These are phyloP conservation scores for Phaeophleospora eucalypticola DNA, from an alignment of 2,329 filamentous ascomycete genomes.

Conservation along the genomic window DNA sequence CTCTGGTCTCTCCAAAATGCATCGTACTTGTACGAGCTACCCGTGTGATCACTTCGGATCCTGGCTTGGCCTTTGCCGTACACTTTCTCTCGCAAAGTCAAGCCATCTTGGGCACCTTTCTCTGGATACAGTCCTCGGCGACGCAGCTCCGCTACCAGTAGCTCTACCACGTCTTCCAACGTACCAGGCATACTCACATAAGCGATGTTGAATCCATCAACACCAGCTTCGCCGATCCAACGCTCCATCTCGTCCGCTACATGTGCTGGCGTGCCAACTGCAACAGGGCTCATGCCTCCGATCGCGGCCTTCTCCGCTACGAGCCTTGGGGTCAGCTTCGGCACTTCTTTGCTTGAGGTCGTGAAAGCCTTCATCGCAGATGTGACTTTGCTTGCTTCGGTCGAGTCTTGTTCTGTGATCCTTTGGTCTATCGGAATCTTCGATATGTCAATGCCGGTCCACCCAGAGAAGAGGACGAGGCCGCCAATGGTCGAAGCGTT, in stretches of 20 bases:
- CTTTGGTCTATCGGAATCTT: constrained; percentile 51
- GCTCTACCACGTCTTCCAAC: constrained; percentile 50
- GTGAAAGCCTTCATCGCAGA: constrained; percentile 34
- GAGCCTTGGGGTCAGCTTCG: constrained; percentile 43
- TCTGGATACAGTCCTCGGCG: constrained; percentile 29
- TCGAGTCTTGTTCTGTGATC: constrained; percentile 52
- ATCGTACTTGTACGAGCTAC: constrained; percentile 58
- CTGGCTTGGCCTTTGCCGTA: constrained; percentile 57
- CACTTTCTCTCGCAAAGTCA: constrained; percentile 49
- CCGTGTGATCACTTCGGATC: constrained; percentile 56
- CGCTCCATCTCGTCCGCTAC: constrained; percentile 48
- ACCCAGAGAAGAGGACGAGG: constrained; percentile 67
- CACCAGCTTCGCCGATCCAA: constrained; percentile 43
- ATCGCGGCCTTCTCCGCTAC: constrained; percentile 47
- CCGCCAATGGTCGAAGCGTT: constrained; percentile 64
- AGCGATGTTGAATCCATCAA: constrained; percentile 42
- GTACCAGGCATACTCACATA: constrained; percentile 51
- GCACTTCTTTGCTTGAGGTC: constrained; percentile 43
- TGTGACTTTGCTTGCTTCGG: constrained; percentile 46
- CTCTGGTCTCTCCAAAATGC: constrained; percentile 54
- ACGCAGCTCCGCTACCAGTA: constrained; percentile 47
- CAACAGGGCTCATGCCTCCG: constrained; percentile 48
- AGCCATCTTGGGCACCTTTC: constrained; percentile 25
- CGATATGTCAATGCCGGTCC: constrained; percentile 63
- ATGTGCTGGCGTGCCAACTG: constrained; percentile 43